Evolutionary conservation across 495 filamentous ascomycete species (phyloP).

Genomic region (Penicillium longicatenatum): DNA sequence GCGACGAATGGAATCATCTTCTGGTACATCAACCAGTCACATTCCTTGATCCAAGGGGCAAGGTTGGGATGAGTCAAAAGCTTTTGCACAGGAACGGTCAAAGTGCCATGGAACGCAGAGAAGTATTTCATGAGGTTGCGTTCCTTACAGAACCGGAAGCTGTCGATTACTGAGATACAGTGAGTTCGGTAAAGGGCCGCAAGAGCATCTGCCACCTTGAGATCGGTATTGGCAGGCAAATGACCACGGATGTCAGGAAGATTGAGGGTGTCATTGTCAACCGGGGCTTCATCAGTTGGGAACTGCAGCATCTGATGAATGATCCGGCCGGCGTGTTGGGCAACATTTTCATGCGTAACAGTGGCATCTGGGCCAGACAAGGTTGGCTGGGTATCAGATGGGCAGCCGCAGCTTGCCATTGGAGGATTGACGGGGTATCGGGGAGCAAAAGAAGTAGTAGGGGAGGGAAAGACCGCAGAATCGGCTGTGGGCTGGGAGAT

Average conservation of each 20-base stretch:
- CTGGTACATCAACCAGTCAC: conserved; percentile 92
- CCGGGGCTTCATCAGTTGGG: conserved; percentile 51
- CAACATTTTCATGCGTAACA: conserved; percentile 46
- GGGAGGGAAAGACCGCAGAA: conserved; percentile 69
- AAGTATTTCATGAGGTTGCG: conserved; percentile 95
- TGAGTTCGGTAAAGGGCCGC: conserved; percentile 88
- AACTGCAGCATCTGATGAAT: conserved; percentile 70
- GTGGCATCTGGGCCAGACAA: conserved; percentile 23
- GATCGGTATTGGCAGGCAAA: conserved; percentile 72
- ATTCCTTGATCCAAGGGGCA: conserved; percentile 91
- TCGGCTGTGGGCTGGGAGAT: conserved; percentile 59
- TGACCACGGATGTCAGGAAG: conserved; percentile 79
- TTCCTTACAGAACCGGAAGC: conserved; percentile 91
- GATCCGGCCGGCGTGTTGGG: conserved; percentile 52
- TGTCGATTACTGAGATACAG: conserved; percentile 92
- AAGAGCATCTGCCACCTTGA: conserved; percentile 78
- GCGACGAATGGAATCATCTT: conserved; percentile 92
- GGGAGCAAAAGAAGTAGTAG: conserved; percentile 45
- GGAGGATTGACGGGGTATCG: conserved; percentile 29
- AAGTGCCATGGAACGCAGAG: conserved; percentile 89
- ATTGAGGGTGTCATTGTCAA: conserved; percentile 66
- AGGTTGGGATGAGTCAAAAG: conserved; percentile 79
- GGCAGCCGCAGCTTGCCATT: conserved; percentile 33
- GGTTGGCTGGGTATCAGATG: neutral
- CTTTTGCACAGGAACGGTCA: conserved; percentile 97